Evolutionary conservation across 2,329 filamentous ascomycete species (phyloP).

Genomic region (Ascocoryne sarcoides): DNA sequence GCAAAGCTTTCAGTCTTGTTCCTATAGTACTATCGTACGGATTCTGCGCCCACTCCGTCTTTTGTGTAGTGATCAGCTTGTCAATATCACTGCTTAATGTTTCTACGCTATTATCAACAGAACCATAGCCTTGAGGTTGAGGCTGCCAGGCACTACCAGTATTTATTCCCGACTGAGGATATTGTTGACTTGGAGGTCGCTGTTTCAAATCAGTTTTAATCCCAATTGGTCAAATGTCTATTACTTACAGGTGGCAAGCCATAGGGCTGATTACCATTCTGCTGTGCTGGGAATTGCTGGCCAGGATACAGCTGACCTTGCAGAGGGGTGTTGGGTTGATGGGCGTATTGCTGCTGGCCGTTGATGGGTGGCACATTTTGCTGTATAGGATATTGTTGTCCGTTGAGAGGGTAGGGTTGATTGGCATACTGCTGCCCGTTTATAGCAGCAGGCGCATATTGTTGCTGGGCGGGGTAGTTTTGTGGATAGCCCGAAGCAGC

Average conservation of each 20-base stretch:
- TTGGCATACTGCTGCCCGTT: constrained; percentile 8
- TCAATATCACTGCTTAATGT: constrained; percentile 77
- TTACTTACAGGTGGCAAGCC: constrained; percentile 23
- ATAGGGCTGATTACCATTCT: constrained; percentile 19
- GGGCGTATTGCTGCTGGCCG: constrained; percentile 11
- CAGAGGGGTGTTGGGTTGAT: not conserved
- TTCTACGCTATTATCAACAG: constrained; percentile 52
- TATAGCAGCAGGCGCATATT: constrained; percentile 19
- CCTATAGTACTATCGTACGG: constrained; percentile 69
- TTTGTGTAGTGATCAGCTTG: constrained; percentile 63
- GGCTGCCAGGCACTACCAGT: constrained; percentile 24
- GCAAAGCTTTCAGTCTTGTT: constrained; percentile 72
- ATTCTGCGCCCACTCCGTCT: constrained; percentile 65
- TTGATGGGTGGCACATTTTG: constrained; percentile 7
- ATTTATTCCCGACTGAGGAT: constrained; percentile 32
- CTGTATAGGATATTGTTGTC: constrained; percentile 7
- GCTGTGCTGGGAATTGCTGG: constrained; percentile 2
- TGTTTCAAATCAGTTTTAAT: constrained; percentile 2
- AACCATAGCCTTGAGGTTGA: constrained; percentile 26
- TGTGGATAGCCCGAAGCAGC: constrained; percentile 25
- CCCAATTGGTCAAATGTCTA: not conserved
- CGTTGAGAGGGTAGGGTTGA: not conserved
- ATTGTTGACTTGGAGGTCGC: constrained; percentile 20
- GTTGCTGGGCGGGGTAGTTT: constrained; percentile 27
- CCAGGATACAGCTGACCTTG: constrained; percentile 8